Base-by-base conservation (phyloP, 371 early-diverging fungal genomes). In the Mortierella sp. region DNA sequence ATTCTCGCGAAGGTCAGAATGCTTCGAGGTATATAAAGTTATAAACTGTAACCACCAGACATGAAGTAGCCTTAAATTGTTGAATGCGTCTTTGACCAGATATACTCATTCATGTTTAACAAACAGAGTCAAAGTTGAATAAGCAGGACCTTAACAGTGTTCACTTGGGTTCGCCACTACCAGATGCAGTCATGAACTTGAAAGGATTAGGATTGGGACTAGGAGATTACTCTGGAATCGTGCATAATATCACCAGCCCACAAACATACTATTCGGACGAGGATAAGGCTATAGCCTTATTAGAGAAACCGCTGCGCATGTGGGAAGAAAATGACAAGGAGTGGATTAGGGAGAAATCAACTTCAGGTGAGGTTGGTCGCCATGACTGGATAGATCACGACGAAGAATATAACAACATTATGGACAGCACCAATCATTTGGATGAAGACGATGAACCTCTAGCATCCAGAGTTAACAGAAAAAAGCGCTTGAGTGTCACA, bases 21-120 rank as follows among this genome's bases (percentile, higher is more conserved):
- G 8, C 61, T 80, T 0, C 67, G 65, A 75, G 69, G 81, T 80
- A 67, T 22, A 32, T 16, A 43, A 53, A 28, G 21, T 7, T 22
- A 32, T 16, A 43, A 53, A 28, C 48, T 7, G 48, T 48, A 16
- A 15, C 45, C 45, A 10, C 45, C 45, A 43, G 15, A 43, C 36
- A 16, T 15, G 7, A 43, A n/a, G 8, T 22, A 57, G 11, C 57
- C 6, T 22, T 57, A 33, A 57, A 16, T 16, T 53, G 24, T 10
- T 0, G 3, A 4, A 28, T 16, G 1, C 11, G 10, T 48, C 16
- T 19, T 48, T 48, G 5, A 7, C 7, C 19, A 19, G 0, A 19
- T 48, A 48, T 7, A 6, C 48, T 48, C n/a, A 48, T 48, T 48
- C 43, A 2, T 6, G 16, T 48, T 19, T 19, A 5, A 15, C 48